phyloP scores from a whole-genome alignment of 306 rosid genomes.

The Prunus mira region DNA sequence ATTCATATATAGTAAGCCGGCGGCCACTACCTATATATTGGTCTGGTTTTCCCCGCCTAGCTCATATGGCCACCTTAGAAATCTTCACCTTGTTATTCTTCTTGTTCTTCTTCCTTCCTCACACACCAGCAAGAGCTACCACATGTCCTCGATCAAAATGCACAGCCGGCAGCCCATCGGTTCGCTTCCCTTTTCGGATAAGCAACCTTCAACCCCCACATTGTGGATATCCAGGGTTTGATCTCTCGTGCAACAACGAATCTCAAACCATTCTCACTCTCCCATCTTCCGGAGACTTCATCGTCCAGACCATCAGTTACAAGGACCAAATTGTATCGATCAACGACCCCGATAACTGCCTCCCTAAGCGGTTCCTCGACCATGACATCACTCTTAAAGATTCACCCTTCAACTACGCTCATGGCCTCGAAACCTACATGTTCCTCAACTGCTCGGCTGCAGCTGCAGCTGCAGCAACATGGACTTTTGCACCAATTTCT shows the following conservation, averaged over 20 bases:
- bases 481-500: not conserved
- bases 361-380: constrained; percentile 12
- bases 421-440: constrained; percentile 9
- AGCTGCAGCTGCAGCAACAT: not conserved
- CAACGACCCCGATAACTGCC: constrained; percentile 9
- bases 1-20: no score
- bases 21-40: no score
- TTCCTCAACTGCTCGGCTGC: constrained; percentile 35
- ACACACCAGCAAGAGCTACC: not conserved
- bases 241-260: constrained; percentile 15
- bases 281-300: not conserved
- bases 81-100: not conserved
- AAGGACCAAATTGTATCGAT: not conserved
- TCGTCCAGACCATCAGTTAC: constrained; percentile 8
- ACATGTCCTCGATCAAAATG: not conserved
- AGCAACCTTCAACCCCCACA: not conserved
- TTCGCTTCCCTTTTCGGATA: constrained; percentile 33
- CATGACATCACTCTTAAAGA: not conserved
- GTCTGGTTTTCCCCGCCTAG: not conserved
- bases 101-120: constrained; percentile 10
- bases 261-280: constrained; percentile 1
- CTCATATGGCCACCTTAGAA: not conserved
- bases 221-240: constrained; percentile 14
- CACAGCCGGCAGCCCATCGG: not conserved
- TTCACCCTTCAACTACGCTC: not conserved